Evolutionary conservation across 2,329 filamentous ascomycete species (phyloP), one percentile per base, ranked within the genome.

Genomic region (Alternaria incomplexa): DNA sequence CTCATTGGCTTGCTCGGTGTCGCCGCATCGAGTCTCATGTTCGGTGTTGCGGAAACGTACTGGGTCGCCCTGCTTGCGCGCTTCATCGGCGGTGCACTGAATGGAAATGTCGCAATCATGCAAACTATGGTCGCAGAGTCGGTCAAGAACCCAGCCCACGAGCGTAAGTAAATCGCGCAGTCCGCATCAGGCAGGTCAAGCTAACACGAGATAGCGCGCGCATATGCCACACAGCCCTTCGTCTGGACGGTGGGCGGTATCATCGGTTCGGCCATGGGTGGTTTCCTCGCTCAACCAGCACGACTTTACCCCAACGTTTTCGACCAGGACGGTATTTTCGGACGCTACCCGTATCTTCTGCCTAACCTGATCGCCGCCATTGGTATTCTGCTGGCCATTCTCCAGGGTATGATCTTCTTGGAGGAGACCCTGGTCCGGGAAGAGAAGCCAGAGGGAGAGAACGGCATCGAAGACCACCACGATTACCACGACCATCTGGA

Each of bases 101-200:
- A 97, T 78, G 94, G 94, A 62, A 97, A 97, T 76, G 93, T 97
- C 68, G 93, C 92, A 26, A 92, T 96, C 46, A 93, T 96, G 76
- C 79, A 96, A 81, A 97, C 93, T 22, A 96, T 97, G 92, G 93
- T 97, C 11, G 93, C 91, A n/a, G 94, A 97, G 80, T 82, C 97
- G 66, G 92, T 96, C 58, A 92, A 88, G 45, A 93, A 91, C 65
- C 93, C 92, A n/a, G 91, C 93, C 71, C 92, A 97, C 80, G 93
- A 97, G 81, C 93, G 91, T 93, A 82, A 85, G 90, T 87, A 44
- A 20, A 61, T 53, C 32, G 13, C 15, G 17, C 17, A 30, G 13
- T n/a, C 26, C 25, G 25, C 44, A 17, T 44, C 22, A n/a, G 22
- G 12, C 13, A 54, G 15, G n/a, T 13, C 13, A 45, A 40, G 65